Conservation (phyloP, 805 yeast genomes). For the Pichia nanzhaoensis region DNA sequence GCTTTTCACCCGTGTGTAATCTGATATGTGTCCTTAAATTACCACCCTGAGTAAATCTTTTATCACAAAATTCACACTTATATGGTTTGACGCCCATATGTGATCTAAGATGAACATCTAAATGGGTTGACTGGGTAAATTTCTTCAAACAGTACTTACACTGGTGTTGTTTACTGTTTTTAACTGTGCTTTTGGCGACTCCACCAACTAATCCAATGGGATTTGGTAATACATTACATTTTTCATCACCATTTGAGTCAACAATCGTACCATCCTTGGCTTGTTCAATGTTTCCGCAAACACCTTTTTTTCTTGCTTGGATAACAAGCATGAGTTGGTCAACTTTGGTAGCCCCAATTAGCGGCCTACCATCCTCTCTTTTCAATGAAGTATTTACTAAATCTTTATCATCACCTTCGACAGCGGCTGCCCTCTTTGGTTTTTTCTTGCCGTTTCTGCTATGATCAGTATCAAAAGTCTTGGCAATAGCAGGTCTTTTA, state of each 20-base stretch:
- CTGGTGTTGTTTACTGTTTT: slow-evolving; percentile 49
- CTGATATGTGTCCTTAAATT: slow-evolving; percentile 79
- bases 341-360: slow-evolving; percentile 80
- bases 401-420: background rate
- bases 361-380: slow-evolving; percentile 59
- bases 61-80: slow-evolving; percentile 70
- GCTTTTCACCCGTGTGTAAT: slow-evolving; percentile 88
- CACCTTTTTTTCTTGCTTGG: slow-evolving; percentile 78
- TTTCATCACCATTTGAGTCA: slow-evolving; percentile 32
- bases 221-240: slow-evolving; percentile 36
- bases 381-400: slow-evolving; percentile 24
- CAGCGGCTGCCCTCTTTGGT: background rate
- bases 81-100: slow-evolving; percentile 86
- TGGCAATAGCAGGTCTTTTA: too few species aligned
- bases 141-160: slow-evolving; percentile 73
- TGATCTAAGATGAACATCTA: slow-evolving; percentile 82
- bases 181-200: slow-evolving; percentile 52
- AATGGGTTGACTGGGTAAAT: slow-evolving; percentile 85
- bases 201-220: slow-evolving; percentile 71
- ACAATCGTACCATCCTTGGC: slow-evolving; percentile 65
- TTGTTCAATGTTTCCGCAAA: slow-evolving; percentile 55
- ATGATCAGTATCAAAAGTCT: background rate
- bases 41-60: slow-evolving; percentile 85
- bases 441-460: background rate
- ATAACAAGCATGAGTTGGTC: slow-evolving; percentile 88